Evolutionary conservation across 305 asterid genomes (phyloP).

Genomic region (Nicotiana rustica): DNA sequence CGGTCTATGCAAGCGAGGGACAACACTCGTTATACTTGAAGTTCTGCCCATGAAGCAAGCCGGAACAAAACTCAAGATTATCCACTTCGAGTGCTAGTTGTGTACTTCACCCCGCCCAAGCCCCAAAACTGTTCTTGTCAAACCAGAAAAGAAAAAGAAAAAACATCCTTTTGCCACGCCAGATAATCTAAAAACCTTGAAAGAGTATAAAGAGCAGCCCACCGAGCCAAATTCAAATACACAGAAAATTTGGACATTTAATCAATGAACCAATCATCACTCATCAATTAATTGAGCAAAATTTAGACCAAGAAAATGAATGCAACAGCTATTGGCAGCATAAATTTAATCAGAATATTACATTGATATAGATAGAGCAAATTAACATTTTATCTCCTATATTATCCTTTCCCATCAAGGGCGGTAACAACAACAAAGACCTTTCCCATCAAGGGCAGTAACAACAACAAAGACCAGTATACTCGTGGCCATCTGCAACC

Average conservation of each 20-base stretch:
- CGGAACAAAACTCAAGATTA: no score
- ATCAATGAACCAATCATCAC: conserved; percentile 12
- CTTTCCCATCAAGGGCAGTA: not conserved
- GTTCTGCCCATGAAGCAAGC: no score
- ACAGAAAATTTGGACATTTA: not conserved
- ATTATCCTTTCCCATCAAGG: no score
- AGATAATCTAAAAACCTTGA: not conserved
- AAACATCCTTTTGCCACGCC: not conserved
- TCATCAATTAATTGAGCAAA: conserved; percentile 23
- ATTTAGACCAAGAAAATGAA: not conserved
- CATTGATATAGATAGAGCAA: not conserved
- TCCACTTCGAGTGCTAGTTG: no score
- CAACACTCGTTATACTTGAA: no score
- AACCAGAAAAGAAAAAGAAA: not conserved
- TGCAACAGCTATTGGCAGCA: not conserved
- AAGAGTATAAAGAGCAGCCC: not conserved
- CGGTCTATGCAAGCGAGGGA: no score
- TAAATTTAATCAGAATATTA: not conserved
- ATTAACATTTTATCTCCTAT: not conserved
- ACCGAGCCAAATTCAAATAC: not conserved
- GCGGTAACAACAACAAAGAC: not conserved
- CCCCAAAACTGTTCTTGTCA: not conserved
- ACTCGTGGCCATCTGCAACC: not conserved
- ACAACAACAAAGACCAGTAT: not conserved
- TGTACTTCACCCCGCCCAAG: not conserved